These are phyloP conservation scores for Nakazawaea wickerhamii DNA, from an alignment of 805 yeast species.

Conservation along the genomic window DNA sequence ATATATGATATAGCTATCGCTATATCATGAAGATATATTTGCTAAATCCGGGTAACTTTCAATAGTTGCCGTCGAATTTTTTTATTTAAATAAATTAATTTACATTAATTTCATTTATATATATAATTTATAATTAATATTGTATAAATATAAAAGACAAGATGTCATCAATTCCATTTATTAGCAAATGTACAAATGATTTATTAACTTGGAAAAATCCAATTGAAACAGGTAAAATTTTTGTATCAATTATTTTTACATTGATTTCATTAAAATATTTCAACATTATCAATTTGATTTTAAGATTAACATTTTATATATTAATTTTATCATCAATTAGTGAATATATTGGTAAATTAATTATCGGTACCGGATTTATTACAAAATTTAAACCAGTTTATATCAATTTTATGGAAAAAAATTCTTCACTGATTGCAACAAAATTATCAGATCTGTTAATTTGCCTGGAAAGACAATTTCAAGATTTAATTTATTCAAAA, in stretches of 20 bases:
- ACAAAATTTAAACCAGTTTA: constrained; percentile 66
- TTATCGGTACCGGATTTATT: constrained; percentile 78
- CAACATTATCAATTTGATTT: constrained; percentile 55
- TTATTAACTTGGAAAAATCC: constrained; percentile 77
- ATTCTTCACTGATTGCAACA: constrained; percentile 28
- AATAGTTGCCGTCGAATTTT: too few species aligned
- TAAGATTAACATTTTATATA: constrained; percentile 54
- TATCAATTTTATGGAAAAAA: constrained; percentile 25
- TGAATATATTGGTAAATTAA: constrained; percentile 68
- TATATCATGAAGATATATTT: too few species aligned
- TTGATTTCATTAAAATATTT: constrained; percentile 57
- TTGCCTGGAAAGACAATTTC: constrained; percentile 50
- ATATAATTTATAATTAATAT: too few species aligned
- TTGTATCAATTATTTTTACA: constrained; percentile 54
- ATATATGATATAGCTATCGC: too few species aligned
- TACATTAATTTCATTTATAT: too few species aligned
- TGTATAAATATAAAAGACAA: too few species aligned
- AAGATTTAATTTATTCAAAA: constrained; percentile 58
- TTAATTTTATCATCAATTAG: constrained; percentile 60
- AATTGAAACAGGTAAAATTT: constrained; percentile 65
- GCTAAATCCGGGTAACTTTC: too few species aligned
- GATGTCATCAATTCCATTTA: constrained; percentile 13
- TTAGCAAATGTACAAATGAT: constrained; percentile 20
- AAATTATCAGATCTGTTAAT: too few species aligned
- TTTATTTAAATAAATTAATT: too few species aligned